Base-by-base conservation (phyloP, 1,284 basidiomycete species). In the Neotropicomus parvogracilis region DNA sequence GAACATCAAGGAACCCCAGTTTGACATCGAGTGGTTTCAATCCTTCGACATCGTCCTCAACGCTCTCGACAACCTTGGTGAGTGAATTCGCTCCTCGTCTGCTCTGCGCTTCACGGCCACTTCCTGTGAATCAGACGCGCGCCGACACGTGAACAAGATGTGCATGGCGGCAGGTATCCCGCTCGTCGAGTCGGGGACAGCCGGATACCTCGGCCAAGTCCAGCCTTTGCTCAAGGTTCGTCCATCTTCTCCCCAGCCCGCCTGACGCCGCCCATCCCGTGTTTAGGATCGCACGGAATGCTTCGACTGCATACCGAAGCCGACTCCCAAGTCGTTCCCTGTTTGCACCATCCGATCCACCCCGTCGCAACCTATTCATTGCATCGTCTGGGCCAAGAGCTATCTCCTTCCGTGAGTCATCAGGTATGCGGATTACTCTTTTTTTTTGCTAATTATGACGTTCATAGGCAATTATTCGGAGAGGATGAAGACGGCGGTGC, bases 301-400 rank as follows among this genome's bases (percentile, higher is more conserved):
- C 68, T 97, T 93, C 61, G 92, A 95, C 64, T 97, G 94, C 59
- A 75, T 90, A 29, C 80, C 84, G 4, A 98, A 98, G 68, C 85
- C 87, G 0, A 86, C 88, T 0, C 92, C 93, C 0, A 98, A 95
- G 67, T 89, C 91, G 0, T 99, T 92, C 65, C 95, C 97, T 0
- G 95, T 99, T 3, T 99, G 97, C 70, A 99, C 97, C 0, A 99
- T 99, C 59, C 87, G 97, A 39, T 94, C 93, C 2, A 99, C 97
- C 0, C 97, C 97, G 0, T 94, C 90, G 46, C 93, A 95, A 54
- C 94, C 97, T 0, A 97, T 99, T 41, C 97, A 99, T 64, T 99
- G 95, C 64, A 98, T 99, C 48, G 95, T 98, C 0, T 99, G 97
- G 97, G 94, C 92, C 27, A 99, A 99, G 69, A 95, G 84, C 58